Evolutionary conservation across 805 yeast genomes (phyloP), one percentile per base, ranked within the genome.

Genomic region (Candida adriatica): DNA sequence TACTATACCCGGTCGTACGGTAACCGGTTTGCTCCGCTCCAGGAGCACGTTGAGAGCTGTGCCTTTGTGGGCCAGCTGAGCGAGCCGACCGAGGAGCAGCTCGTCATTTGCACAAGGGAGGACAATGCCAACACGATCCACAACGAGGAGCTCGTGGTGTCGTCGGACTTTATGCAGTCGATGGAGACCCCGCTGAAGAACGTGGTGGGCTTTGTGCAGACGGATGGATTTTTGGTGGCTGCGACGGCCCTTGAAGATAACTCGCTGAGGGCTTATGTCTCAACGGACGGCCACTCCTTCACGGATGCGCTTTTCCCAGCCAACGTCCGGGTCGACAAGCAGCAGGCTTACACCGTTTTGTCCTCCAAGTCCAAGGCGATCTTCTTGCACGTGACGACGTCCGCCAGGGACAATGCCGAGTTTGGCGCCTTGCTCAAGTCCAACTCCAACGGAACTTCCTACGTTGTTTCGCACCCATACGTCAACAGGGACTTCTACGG

Each of bases 371-470:
- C 86, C 0, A 71, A 78, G 19, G 73, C 94, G 2, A 64, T 92
- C 5, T 81, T 87, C 56, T 50, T 92, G 58, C 96, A 86, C 53
- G 81, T 87, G 6, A 83, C 95, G 4, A 79, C 88, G 0, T 64
- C 65, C 44, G 50, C 59, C 13, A 65, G 60, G 9, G 27, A 46
- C 1, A 74, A 68, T 11, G 48, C 58, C 8, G 92, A 85, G 47
- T 78, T 54, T 53, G 98, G 98, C 13, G 66, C 85, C 1, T 59
- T 92, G 13, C 63, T 92, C 49, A 90, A 90, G 49, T 85, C 95
- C 2, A 88, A 90, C 56, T 84, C 82, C 13, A 85, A 86, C 46
- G 98, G 98, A 39, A 86, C 96, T 0, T 73, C 81, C 6, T 88
- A 84, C 51, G 85, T 81, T 3, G 59, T 75, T 23, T 62, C 87